These are phyloP conservation scores for Psilocybe cubensis DNA, from an alignment of 768 basidiomycete genomes.

Conservation along the genomic window DNA sequence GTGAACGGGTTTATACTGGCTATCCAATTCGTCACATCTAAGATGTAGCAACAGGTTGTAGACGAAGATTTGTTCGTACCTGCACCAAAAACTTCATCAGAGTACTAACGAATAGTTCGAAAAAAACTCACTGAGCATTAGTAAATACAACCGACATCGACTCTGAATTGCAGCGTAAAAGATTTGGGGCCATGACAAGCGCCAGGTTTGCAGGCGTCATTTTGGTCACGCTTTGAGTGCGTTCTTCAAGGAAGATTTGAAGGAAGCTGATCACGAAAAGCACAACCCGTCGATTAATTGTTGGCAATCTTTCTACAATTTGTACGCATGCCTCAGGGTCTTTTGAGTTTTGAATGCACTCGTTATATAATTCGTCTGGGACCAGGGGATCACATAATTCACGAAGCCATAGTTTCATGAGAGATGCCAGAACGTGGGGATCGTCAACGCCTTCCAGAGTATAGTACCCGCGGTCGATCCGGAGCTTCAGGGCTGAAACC, in stretches of 20 bases:
- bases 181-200: constrained; percentile 90
- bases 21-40: constrained; percentile 74
- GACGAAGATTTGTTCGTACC: constrained; percentile 90
- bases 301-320: constrained; percentile 79
- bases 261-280: constrained; percentile 90
- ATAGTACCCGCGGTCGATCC: constrained; percentile 91
- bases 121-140: constrained; percentile 77
- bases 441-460: constrained; percentile 89
- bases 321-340: constrained; percentile 72
- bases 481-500: constrained; percentile 85
- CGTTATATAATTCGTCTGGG: constrained; percentile 90
- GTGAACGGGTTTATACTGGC: constrained; percentile 76
- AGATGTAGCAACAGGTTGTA: constrained; percentile 83
- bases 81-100: constrained; percentile 24
- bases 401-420: constrained; percentile 92
- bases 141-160: constrained; percentile 90
- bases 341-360: constrained; percentile 73
- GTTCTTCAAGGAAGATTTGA: constrained; percentile 84
- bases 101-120: neutral
- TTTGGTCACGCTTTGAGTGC: constrained; percentile 73
- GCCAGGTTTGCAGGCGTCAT: constrained; percentile 92
- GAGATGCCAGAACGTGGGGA: constrained; percentile 85
- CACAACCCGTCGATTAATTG: constrained; percentile 84
- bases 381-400: constrained; percentile 93
- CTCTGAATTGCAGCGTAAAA: constrained; percentile 84